Evolutionary conservation across 1,284 basidiomycete genomes (phyloP), one percentile per base, ranked within the genome.

Genomic region (Pseudozyma sp.): DNA sequence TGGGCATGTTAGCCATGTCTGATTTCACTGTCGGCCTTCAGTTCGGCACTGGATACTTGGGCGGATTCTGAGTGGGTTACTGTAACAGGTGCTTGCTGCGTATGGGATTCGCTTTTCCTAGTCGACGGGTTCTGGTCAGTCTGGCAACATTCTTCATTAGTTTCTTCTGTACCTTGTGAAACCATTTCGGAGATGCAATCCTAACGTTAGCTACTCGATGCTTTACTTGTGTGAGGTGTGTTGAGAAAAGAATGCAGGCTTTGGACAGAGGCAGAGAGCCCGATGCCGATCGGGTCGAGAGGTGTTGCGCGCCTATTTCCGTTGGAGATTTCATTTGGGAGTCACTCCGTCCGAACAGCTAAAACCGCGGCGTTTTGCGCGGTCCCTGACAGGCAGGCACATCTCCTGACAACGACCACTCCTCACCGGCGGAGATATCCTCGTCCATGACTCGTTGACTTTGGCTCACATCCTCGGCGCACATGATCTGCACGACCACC

Each of bases 31-130:
- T 33, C 54, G 46, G 54, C 52, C 55, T 63, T 44, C 31, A 47
- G 46, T 54, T 29, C 43, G 58, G 58, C 34, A 19, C 14, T 50
- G 59, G 59, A 44, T 39, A 39, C n/a, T 24, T 47, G 24, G 68
- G 31, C 31, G 53, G n/a, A 50, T 43, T 46, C 39, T 39, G 40
- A 47, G 51, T 39, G 33, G 33, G 63, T 71, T 71, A 56, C 68
- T 71, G 68, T 71, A 66, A 71, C 68, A 71, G 68, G 68, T 59
- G 68, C 63, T 55, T 44, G 54, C 34, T 24, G n/a, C 49, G 30
- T 47, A 47, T 19, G 30, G 68, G 59, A 17, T 57, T 42, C 45
- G 29, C 46, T 43, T 55, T 66, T 56, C 49, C 59, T 49, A 58
- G 62, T 66, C 62, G 62, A 51, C 46, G 40, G 51, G 63, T 57